Evolutionary conservation across 345 rosid species (phyloP).

Genomic region (Gossypioides kirkii): DNA sequence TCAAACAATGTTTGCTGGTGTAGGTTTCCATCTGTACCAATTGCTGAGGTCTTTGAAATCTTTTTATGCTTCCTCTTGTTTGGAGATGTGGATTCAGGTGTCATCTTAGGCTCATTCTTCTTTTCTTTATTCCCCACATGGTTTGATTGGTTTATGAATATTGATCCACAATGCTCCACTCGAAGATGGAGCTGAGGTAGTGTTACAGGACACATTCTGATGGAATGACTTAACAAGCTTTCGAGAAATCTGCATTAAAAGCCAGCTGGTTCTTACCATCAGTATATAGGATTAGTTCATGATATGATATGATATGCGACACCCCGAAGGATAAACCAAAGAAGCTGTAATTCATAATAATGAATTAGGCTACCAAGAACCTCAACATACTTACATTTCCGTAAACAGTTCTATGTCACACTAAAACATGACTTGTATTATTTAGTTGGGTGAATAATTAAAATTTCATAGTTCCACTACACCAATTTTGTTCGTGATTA

Average conservation of each 20-base stretch:
- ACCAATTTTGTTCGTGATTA: background rate
- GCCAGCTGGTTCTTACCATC: slow-evolving; percentile 23
- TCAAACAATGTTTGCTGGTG: slow-evolving; percentile 60
- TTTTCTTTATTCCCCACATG: slow-evolving; percentile 29
- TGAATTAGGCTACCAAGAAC: background rate
- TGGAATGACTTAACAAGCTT: slow-evolving; percentile 55
- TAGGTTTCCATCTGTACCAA: slow-evolving; percentile 34
- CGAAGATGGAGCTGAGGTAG: slow-evolving; percentile 62
- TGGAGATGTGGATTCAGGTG: slow-evolving; percentile 28
- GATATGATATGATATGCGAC: background rate
- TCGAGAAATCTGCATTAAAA: slow-evolving; percentile 60
- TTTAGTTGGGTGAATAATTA: background rate
- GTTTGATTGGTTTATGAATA: slow-evolving; percentile 29
- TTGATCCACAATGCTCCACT: slow-evolving; percentile 38
- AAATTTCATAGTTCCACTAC: background rate
- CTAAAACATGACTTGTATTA: background rate
- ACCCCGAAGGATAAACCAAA: background rate
- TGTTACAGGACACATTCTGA: slow-evolving; percentile 46
- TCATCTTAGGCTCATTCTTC: slow-evolving; percentile 37
- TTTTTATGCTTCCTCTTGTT: slow-evolving; percentile 39
- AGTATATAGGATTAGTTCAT: slow-evolving; percentile 15
- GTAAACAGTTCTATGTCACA: background rate
- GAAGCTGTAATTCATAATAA: background rate
- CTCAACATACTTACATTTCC: background rate
- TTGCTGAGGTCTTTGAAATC: slow-evolving; percentile 32